These are phyloP conservation scores for Podospora conica DNA, from an alignment of 495 filamentous ascomycete genomes.

Conservation along the genomic window DNA sequence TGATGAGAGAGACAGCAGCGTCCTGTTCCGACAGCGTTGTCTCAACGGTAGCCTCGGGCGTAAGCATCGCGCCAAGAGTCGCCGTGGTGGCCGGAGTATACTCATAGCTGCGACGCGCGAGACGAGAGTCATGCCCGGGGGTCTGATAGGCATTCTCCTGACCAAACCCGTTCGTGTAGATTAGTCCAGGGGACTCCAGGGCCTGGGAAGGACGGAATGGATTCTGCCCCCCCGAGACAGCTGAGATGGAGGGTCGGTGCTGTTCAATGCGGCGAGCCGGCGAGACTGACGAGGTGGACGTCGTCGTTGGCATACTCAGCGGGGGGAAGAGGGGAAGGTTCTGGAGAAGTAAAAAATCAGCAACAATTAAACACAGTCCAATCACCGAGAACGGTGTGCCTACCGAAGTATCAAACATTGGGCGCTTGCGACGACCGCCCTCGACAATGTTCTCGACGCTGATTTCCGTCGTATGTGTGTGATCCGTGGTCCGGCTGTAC, in stretches of 20 bases:
- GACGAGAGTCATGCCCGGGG: conserved; percentile 55
- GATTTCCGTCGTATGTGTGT: conserved; percentile 89
- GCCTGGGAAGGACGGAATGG: conserved; percentile 65
- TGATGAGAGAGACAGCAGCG: conserved; percentile 92
- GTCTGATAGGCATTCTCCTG: conserved; percentile 46
- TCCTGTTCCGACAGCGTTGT: conserved; percentile 97
- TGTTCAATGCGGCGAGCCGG: conserved; percentile 69
- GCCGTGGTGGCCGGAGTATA: conserved; percentile 36
- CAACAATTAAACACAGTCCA: not conserved
- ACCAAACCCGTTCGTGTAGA: conserved; percentile 51
- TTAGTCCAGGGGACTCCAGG: conserved; percentile 67
- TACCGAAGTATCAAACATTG: conserved; percentile 97
- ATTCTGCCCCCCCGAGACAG: conserved; percentile 62
- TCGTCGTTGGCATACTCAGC: conserved; percentile 80
- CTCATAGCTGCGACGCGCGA: conserved; percentile 57
- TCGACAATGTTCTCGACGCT: conserved; percentile 97
- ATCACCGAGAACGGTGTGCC: conserved; percentile 31
- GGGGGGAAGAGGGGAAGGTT: conserved; percentile 93
- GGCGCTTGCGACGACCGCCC: conserved; percentile 87
- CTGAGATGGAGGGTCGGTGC: conserved; percentile 57
- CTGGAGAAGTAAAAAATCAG: conserved; percentile 42
- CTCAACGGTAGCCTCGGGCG: conserved; percentile 87
- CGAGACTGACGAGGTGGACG: conserved; percentile 87
- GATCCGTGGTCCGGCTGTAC: conserved; percentile 70
- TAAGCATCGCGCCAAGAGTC: conserved; percentile 63